Conservation (phyloP, 495 filamentous ascomycete genomes). For the Penicillium silybi region DNA sequence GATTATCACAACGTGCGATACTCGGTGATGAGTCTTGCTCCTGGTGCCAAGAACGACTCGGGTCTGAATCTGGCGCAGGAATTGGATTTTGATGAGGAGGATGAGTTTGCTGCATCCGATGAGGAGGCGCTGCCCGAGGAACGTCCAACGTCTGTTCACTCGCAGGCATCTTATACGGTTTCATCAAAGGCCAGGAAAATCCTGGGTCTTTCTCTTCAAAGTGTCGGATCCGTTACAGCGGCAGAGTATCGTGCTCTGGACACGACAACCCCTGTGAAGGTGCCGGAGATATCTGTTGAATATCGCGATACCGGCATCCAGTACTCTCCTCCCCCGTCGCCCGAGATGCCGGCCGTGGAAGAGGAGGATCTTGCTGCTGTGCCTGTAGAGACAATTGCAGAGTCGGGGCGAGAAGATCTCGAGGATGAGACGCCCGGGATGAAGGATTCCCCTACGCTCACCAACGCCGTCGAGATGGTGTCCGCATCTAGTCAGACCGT, state of each 20-base stretch:
- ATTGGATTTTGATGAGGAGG: slow-evolving; percentile 76
- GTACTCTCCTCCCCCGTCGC: slow-evolving; percentile 77
- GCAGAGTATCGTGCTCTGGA: slow-evolving; percentile 20
- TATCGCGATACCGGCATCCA: slow-evolving; percentile 78
- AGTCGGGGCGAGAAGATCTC: neutral
- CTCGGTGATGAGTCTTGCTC: slow-evolving; percentile 55
- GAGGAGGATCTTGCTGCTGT: neutral
- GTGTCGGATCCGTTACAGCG: slow-evolving; percentile 19
- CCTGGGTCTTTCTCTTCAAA: slow-evolving; percentile 43
- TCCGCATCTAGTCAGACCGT: slow-evolving; percentile 71
- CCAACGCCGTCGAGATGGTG: slow-evolving; percentile 52
- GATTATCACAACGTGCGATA: slow-evolving; percentile 50
- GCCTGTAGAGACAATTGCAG: neutral
- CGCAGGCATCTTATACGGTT: slow-evolving; percentile 35
- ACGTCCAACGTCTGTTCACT: slow-evolving; percentile 41
- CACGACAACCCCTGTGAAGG: slow-evolving; percentile 10
- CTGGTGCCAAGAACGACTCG: slow-evolving; percentile 50
- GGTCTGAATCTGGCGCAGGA: slow-evolving; percentile 86
- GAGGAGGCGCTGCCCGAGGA: slow-evolving; percentile 47
- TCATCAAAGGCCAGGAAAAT: slow-evolving; percentile 49
- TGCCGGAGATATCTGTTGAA: slow-evolving; percentile 10
- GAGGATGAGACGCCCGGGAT: slow-evolving; percentile 9
- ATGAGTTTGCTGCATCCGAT: slow-evolving; percentile 49
- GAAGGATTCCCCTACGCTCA: slow-evolving; percentile 29
- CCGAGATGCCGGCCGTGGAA: slow-evolving; percentile 36